Evolutionary conservation across 257 asterid species (phyloP).

Genomic region (Striga asiatica): DNA sequence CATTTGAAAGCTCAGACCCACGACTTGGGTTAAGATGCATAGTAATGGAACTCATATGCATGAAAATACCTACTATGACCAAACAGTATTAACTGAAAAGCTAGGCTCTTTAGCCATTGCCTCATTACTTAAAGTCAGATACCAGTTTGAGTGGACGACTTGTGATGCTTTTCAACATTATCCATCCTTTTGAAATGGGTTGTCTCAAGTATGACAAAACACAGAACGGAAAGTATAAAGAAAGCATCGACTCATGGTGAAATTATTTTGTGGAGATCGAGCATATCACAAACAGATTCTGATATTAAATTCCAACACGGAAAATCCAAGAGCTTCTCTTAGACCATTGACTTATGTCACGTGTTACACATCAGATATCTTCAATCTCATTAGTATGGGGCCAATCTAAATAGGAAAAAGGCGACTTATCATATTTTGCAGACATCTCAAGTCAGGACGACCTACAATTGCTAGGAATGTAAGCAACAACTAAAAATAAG

Average conservation of each 20-base stretch:
- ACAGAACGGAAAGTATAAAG: neutral
- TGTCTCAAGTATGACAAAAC: neutral
- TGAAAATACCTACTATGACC: slow-evolving; percentile 1
- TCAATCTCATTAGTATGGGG: slow-evolving; percentile 5
- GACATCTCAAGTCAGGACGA: neutral
- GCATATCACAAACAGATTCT: neutral
- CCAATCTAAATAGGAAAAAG: neutral
- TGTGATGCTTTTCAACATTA: neutral
- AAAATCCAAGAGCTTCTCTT: neutral
- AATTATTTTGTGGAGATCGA: neutral
- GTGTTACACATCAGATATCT: neutral
- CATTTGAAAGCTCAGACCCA: neutral
- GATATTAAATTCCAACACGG: too few species aligned
- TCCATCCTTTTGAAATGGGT: neutral
- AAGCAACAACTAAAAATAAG: neutral
- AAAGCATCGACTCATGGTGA: neutral
- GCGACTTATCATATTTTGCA: neutral
- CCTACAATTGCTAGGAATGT: slow-evolving; percentile 1
- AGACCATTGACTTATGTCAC: neutral
- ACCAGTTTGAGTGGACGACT: neutral
- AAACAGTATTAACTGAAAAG: slow-evolving; percentile 12
- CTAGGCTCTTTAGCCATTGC: neutral
- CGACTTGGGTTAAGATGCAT: neutral
- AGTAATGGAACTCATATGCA: slow-evolving; percentile 2
- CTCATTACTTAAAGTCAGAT: neutral